These are phyloP conservation scores for Verbascum thapsus DNA, from an alignment of 257 asterid genomes.

Conservation along the genomic window DNA sequence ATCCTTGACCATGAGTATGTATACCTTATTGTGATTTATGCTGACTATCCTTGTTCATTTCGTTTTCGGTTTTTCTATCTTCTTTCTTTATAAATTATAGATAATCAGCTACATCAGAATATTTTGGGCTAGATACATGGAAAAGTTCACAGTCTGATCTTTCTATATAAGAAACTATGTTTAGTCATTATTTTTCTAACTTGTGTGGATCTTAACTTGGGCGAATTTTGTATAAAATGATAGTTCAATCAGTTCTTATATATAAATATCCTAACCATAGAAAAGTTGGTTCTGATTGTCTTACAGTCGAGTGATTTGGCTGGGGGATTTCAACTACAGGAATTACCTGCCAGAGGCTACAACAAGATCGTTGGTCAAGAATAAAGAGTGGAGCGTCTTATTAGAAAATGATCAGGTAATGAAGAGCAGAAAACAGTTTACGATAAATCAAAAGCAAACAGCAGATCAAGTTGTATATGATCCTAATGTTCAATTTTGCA, in stretches of 20 bases:
- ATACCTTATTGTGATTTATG: conserved; percentile 11
- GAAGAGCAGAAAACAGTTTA: conserved; percentile 14
- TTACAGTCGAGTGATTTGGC: conserved; percentile 64
- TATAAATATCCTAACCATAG: conserved; percentile 29
- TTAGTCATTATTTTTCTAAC: no score
- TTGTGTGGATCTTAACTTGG: conserved; percentile 5
- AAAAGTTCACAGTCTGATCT: neutral
- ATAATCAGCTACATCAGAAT: conserved; percentile 2
- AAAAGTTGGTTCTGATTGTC: conserved; percentile 23
- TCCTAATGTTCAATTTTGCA: conserved; percentile 34
- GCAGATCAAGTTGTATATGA: conserved; percentile 16
- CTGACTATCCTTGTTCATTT: neutral
- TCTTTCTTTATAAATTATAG: neutral
- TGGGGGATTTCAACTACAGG: conserved; percentile 73
- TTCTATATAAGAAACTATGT: conserved; percentile 11
- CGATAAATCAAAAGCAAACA: conserved; percentile 9
- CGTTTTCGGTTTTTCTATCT: conserved; percentile 12
- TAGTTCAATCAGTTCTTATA: conserved; percentile 11
- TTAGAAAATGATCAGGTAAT: conserved; percentile 64
- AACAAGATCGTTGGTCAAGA: conserved; percentile 56
- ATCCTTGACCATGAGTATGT: conserved; percentile 69
- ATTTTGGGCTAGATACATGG: neutral
- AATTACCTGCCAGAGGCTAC: conserved; percentile 56
- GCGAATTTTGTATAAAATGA: conserved; percentile 2
- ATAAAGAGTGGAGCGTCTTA: conserved; percentile 49